Evolutionary conservation across 2,329 filamentous ascomycete species (phyloP).

Genomic region (Monilinia polystroma): DNA sequence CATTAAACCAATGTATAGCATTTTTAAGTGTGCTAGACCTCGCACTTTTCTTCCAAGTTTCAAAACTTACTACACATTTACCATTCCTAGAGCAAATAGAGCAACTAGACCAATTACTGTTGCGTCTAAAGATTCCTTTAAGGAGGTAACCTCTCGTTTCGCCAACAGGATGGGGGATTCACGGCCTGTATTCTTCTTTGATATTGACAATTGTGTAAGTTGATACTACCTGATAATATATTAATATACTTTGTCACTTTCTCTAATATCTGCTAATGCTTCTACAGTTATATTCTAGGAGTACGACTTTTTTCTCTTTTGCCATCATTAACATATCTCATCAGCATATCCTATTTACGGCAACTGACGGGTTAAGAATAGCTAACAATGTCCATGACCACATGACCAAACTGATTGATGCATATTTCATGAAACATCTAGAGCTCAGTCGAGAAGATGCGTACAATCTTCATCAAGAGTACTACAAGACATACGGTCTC

Average conservation of each 20-base stretch:
- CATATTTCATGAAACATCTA: slow-evolving; percentile 61
- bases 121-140: neutral
- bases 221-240: slow-evolving; percentile 77
- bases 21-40: slow-evolving; percentile 17
- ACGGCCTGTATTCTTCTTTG: slow-evolving; percentile 69
- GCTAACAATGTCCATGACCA: slow-evolving; percentile 79
- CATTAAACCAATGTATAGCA: slow-evolving; percentile 5
- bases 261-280: neutral
- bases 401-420: slow-evolving; percentile 79
- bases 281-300: slow-evolving; percentile 74
- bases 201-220: slow-evolving; percentile 92
- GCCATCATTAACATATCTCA: no score
- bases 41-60: slow-evolving; percentile 2
- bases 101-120: slow-evolving; percentile 15
- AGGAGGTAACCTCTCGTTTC: neutral
- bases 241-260: slow-evolving; percentile 35
- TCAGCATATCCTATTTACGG: slow-evolving; percentile 5
- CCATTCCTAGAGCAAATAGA: slow-evolving; percentile 17
- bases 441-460: slow-evolving; percentile 74
- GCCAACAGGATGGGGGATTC: slow-evolving; percentile 27
- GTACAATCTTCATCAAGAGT: slow-evolving; percentile 80
- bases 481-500: slow-evolving; percentile 95
- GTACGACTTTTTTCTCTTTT: slow-evolving; percentile 44
- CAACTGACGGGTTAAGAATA: slow-evolving; percentile 36
- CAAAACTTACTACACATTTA: neutral